A percentile compares a stretch with the other conserved stretches of the same genome.
These are phyloP conservation scores for Globisporangium sylvaticum DNA, from an alignment of 352 stramenopile species.

Conservation along the genomic window DNA sequence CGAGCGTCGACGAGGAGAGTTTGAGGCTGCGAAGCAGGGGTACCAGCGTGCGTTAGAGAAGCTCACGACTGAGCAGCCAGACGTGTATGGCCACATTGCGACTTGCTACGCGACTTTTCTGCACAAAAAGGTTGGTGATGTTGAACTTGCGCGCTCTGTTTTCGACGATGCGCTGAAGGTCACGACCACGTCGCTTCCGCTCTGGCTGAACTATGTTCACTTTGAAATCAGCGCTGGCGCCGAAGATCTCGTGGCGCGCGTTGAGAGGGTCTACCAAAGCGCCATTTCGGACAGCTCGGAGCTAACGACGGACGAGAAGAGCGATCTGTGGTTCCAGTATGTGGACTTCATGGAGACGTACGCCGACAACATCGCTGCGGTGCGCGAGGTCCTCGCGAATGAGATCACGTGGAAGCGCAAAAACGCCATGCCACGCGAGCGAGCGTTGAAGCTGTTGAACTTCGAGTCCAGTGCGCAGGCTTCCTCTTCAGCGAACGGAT, in stretches of 20 bases:
- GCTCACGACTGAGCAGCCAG: slow-evolving; percentile 30
- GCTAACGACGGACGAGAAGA: slow-evolving; percentile 68
- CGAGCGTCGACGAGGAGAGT: slow-evolving; percentile 48
- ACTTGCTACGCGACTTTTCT: slow-evolving; percentile 61
- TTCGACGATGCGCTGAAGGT: slow-evolving; percentile 45
- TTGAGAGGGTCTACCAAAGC: slow-evolving; percentile 40
- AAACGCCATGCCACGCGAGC: slow-evolving; percentile 50
- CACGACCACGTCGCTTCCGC: slow-evolving; percentile 37
- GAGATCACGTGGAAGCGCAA: slow-evolving; percentile 71
- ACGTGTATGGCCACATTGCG: slow-evolving; percentile 47
- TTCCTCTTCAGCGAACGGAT: slow-evolving; percentile 1
- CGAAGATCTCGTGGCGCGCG: slow-evolving; percentile 33
- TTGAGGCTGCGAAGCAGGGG: slow-evolving; percentile 45
- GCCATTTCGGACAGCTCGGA: slow-evolving; percentile 49
- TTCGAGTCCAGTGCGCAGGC: slow-evolving; percentile 30
- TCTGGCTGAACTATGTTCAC: slow-evolving; percentile 70
- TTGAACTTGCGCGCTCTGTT: slow-evolving; percentile 31
- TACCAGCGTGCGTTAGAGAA: slow-evolving; percentile 52
- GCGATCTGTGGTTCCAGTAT: slow-evolving; percentile 79
- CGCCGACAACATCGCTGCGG: slow-evolving; percentile 28
- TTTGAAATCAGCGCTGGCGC: slow-evolving; percentile 47
- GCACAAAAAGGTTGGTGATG: slow-evolving; percentile 39
- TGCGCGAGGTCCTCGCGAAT: slow-evolving; percentile 47
- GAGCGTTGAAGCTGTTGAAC: slow-evolving; percentile 47
- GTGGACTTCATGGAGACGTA: slow-evolving; percentile 70